phyloP scores from a whole-genome alignment of 768 basidiomycete species.

The Flagelloscypha sp. region DNA sequence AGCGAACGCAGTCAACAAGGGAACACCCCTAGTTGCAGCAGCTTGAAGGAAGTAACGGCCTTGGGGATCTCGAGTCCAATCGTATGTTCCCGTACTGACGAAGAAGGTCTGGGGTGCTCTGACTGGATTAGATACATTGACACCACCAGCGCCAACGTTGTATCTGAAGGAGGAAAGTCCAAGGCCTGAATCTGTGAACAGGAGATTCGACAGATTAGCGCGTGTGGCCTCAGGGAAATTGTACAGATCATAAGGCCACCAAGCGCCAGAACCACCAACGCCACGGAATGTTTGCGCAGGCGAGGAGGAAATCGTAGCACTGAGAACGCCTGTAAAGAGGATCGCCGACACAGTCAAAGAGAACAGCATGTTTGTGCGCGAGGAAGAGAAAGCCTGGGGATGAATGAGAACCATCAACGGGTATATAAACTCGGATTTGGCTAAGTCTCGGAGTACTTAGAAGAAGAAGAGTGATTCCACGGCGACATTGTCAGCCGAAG shows the following conservation, averaged over 20 bases:
- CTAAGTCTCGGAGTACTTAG: too few relatives aligned
- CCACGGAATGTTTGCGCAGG: constrained; percentile 29
- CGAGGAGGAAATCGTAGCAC: constrained; percentile 21
- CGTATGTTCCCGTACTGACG: constrained; percentile 29
- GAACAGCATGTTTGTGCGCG: too few relatives aligned
- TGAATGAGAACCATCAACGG: too few relatives aligned
- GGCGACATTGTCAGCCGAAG: too few relatives aligned
- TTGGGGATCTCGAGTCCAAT: constrained; percentile 30
- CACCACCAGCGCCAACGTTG: constrained; percentile 36
- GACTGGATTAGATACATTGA: constrained; percentile 30
- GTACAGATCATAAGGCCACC: constrained; percentile 38
- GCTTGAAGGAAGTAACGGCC: constrained; percentile 33
- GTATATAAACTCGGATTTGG: too few relatives aligned
- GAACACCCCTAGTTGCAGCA: constrained; percentile 27
- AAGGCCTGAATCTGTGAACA: constrained; percentile 30
- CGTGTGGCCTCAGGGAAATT: constrained; percentile 31
- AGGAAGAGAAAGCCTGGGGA: too few relatives aligned
- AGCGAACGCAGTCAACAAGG: constrained; percentile 32
- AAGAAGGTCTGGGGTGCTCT: constrained; percentile 30
- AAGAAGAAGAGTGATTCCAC: too few relatives aligned
- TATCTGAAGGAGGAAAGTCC: constrained; percentile 35
- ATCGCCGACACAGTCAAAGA: too few relatives aligned
- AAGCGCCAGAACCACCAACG: constrained; percentile 37
- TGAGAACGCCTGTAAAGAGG: too few relatives aligned
- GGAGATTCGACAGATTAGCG: constrained; percentile 30